A percentile compares a stretch with the other conserved stretches of the same genome.
These are phyloP conservation scores for Blumeria graminis DNA, from an alignment of 2,329 filamentous ascomycete species.

Conservation along the genomic window DNA sequence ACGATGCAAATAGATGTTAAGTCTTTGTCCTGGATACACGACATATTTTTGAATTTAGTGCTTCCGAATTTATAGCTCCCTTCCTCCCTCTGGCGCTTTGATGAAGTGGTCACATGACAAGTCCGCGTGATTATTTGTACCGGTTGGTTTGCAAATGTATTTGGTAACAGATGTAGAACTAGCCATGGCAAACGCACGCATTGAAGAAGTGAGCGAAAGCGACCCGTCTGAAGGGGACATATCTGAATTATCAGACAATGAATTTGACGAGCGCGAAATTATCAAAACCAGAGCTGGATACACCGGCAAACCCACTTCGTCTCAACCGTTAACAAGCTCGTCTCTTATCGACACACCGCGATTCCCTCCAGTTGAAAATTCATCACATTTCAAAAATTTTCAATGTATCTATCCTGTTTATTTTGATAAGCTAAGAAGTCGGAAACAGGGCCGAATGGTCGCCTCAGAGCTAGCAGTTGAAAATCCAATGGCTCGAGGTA, in stretches of 20 bases:
- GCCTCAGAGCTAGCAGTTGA: slow-evolving; percentile 43
- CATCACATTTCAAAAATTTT: slow-evolving; percentile 43
- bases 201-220: slow-evolving; percentile 58
- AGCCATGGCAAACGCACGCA: slow-evolving; percentile 57
- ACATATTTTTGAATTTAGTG: too few relatives aligned
- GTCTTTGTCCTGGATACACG: too few relatives aligned
- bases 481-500: slow-evolving; percentile 73
- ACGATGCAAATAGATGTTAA: too few relatives aligned
- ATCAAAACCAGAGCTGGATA: slow-evolving; percentile 7
- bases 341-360: slow-evolving; percentile 13
- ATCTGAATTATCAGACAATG: slow-evolving; percentile 31
- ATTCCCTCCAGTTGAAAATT: slow-evolving; percentile 21
- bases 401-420: slow-evolving; percentile 89
- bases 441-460: slow-evolving; percentile 65
- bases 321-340: slow-evolving; percentile 15
- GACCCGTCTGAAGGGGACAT: slow-evolving; percentile 80
- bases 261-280: slow-evolving; percentile 25
- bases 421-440: slow-evolving; percentile 56
- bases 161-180: neutral
- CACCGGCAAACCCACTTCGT: neutral
- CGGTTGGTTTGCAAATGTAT: too few relatives aligned
- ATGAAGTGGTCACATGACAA: too few relatives aligned
- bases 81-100: too few relatives aligned
- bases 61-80: too few relatives aligned
- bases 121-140: too few relatives aligned